Percentiles rank a stretch among this genome's conserved stretches.
These are phyloP conservation scores for Pichia sp. DNA, from an alignment of 1,139 yeast genomes.

Conservation along the genomic window DNA sequence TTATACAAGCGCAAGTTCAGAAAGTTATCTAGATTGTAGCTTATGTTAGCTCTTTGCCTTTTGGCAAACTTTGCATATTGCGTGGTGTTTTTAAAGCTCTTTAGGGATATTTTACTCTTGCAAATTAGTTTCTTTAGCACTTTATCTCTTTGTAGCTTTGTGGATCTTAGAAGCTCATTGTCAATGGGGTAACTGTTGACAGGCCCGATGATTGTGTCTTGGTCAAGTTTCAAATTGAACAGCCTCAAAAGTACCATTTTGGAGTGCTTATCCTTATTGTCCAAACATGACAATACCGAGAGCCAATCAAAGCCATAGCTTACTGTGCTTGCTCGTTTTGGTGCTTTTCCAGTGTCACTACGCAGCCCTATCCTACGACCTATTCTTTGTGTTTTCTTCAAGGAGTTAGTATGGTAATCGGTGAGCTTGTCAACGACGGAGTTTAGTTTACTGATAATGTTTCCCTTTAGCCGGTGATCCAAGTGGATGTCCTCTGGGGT, in stretches of 20 bases:
- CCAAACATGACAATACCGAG: constrained; percentile 10
- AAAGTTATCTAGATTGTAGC: constrained; percentile 8
- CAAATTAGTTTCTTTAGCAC: constrained; percentile 3
- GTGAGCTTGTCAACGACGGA: constrained; percentile 15
- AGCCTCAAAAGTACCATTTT: constrained; percentile 1
- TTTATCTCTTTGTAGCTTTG: constrained; percentile 5
- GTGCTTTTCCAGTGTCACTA: too few relatives aligned
- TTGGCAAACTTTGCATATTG: not conserved
- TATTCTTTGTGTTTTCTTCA: not conserved
- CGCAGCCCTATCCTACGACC: not conserved
- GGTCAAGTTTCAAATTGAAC: constrained; percentile 11
- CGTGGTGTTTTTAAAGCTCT: not conserved
- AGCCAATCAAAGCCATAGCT: constrained; percentile 16
- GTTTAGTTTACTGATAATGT: constrained; percentile 12
- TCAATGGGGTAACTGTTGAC: constrained; percentile 3
- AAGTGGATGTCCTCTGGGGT: constrained; percentile 9
- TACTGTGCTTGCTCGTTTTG: not conserved
- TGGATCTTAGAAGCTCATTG: not conserved
- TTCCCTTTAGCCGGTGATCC: constrained; percentile 2
- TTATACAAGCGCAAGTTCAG: constrained; percentile 2
- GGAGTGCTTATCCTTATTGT: constrained; percentile 5
- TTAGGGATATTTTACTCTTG: not conserved
- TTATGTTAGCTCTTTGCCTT: constrained; percentile 4
- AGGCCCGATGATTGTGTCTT: constrained; percentile 14
- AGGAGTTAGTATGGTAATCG: not conserved